Evolutionary conservation across 2,329 filamentous ascomycete species (phyloP).

Genomic region (Elsinoe ampelina): DNA sequence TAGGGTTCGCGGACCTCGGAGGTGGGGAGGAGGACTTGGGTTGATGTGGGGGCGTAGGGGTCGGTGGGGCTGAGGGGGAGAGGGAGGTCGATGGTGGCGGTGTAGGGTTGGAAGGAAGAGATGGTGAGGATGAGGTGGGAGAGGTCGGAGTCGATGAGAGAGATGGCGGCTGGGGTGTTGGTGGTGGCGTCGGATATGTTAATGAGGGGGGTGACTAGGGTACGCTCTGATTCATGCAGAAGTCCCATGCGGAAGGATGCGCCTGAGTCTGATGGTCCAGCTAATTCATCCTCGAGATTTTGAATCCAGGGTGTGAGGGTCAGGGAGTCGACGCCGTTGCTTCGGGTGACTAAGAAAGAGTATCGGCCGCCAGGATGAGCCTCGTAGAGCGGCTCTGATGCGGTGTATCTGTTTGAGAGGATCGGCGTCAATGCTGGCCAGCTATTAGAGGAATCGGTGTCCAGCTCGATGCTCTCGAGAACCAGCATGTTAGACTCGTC

Average conservation of each 20-base stretch:
- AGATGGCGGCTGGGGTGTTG: slow-evolving; percentile 32
- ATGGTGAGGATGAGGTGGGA: slow-evolving; percentile 50
- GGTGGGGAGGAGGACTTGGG: slow-evolving; percentile 29
- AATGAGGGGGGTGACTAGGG: slow-evolving; percentile 41
- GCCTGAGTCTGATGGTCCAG: slow-evolving; percentile 42
- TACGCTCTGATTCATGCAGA: slow-evolving; percentile 44
- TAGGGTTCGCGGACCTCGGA: slow-evolving; percentile 58
- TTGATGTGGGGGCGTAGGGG: slow-evolving; percentile 17
- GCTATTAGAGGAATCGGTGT: slow-evolving; percentile 8
- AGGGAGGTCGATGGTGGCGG: slow-evolving; percentile 43
- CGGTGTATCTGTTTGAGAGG: neutral
- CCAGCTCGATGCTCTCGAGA: slow-evolving; percentile 3
- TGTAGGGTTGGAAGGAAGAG: slow-evolving; percentile 40
- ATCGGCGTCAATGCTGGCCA: slow-evolving; percentile 20
- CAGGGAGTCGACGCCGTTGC: slow-evolving; percentile 45
- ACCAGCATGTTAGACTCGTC: slow-evolving; percentile 11
- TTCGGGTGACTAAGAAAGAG: slow-evolving; percentile 49
- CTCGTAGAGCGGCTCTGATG: slow-evolving; percentile 3
- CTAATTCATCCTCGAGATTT: slow-evolving; percentile 48
- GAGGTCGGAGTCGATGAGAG: slow-evolving; percentile 47
- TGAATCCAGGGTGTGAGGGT: slow-evolving; percentile 49
- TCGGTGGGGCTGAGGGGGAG: slow-evolving; percentile 21
- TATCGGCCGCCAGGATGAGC: slow-evolving; percentile 42
- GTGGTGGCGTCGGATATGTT: slow-evolving; percentile 31
- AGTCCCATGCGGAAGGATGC: slow-evolving; percentile 48